Evolutionary conservation across 139 green algal genomes (phyloP), one percentile per base, ranked within the genome.

Genomic region (Raphidocelis subcapitata): DNA sequence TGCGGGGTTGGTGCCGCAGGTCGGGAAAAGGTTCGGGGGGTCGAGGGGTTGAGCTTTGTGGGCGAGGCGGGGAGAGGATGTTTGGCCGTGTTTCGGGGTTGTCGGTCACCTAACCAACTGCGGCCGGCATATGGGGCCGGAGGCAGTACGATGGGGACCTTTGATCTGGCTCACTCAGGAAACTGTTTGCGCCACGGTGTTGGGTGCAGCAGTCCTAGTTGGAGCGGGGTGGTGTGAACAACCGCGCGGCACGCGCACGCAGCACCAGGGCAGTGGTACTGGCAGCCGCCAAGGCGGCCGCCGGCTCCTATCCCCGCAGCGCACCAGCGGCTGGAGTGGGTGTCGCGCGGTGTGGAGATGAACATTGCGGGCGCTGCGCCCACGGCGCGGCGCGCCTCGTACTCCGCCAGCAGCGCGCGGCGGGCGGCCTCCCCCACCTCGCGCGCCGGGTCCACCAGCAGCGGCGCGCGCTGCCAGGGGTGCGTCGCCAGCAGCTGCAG

Each of bases 401-500:
- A 83, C 52, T 64, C 54, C 1, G n/a, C 26, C 51, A 66, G 33
- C 18, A 83, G 33, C 18, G 29, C 54, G 14, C 74, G 35, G 1
- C 79, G 74, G 46, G 77, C 62, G 0, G 65, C 63, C 26, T 62
- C 55, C 8, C n/a, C 69, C 14, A 92, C 61, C 68, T 89, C 81
- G 3, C 49, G 26, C 8, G 69, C 33, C 4, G 86, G 85, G 81
- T 93, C 89, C 3, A 93, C 75, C 16, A 94, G 47, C 52, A 96
- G 80, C 3, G 91, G 86, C 10, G 72, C 54, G 10, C 78, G 57
- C 0, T 33, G 18, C 89, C 89, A 95, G 29, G 89, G 82, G 76
- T 91, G 85, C 32, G 66, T 55, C 2, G 67, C 68, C 51, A 95
- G 74, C 70, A 94, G 77, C 16, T 86, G 69, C 54, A 96, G 82